Evolutionary conservation across 768 basidiomycete species (phyloP), one percentile per base, ranked within the genome.

Genomic region (Rhodotorula babjevae): DNA sequence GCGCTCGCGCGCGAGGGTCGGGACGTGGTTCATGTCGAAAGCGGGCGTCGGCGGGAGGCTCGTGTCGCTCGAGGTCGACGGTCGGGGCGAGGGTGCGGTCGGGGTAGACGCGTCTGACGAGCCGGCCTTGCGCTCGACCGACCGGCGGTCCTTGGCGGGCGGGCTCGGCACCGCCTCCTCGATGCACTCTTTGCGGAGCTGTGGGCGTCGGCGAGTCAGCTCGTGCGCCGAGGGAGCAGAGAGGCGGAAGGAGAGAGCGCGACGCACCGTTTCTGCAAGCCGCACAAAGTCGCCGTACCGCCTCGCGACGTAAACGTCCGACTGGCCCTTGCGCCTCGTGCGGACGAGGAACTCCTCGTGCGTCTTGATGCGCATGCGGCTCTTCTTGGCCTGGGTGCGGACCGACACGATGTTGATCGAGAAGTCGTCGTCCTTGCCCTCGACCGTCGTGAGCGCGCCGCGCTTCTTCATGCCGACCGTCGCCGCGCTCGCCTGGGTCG

Each of bases 301-400:
- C 68, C 96, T 85, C 2, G 92, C 90, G 10, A 98, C 96, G 81
- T 87, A 93, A 3, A 92, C 85, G 74, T 96, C 93, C 5, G 84
- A 85, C 73, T 85, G 85, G 23, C 87, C 84, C 12, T 87, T 86
- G 55, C 93, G 85, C 25, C 89, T 85, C 0, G 94, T 98, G 44
- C 92, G 87, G 44, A 99, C 87, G 76, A 99, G 88, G 80, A 99
- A 99, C 85, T 98, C 96, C 90, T 98, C 94, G 82, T 99, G 94
- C 81, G 84, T 86, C 76, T 89, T 87, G 80, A 87, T 92, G 69
- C 96, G 84, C 74, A 99, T 86, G 53, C 92, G 86, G 15, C 92
- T 90, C 82, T 88, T 93, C 80, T 91, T 90, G 9, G 95, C 36
- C 60, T 88, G 0, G 0, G 89, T 87, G 72, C 93, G 86, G 16